Base-by-base conservation (phyloP, 2,329 filamentous ascomycete species). In the Aspergillus ochraceus region DNA sequence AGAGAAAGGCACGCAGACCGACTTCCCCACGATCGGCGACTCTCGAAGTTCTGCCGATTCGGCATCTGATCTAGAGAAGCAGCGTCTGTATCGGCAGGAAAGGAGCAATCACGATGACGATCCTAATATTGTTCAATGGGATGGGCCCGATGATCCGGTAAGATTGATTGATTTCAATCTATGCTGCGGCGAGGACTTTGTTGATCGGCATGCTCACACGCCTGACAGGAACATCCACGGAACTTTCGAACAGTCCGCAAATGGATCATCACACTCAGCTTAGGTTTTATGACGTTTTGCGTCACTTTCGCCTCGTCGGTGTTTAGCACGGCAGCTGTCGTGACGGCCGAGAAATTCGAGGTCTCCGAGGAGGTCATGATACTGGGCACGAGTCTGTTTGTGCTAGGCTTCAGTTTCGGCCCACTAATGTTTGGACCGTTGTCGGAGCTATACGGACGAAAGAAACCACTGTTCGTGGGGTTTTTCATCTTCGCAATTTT, bases 401-500 rank as follows among this genome's bases (percentile, higher is more conserved):
- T 86, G 11, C 67, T 83, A 52, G 77, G 76, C 4, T 79, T 77
- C 55, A 72, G 70, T 22, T 57, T 78, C 26, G 77, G 76, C 1
- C 76, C 36, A 5, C 10, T 36, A 2, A 36, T 36, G 10, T 42
- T 42, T n/a, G 36, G 36, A 76, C 79, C 78, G 0, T 64, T 76
- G 4, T 78, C 74, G 29, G 80, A 82, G 60, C 61, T 82, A 2
- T 83, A 79, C 61, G 83, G 84, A 0, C 78, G 83, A 12, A 77
- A 75, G 22, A 62, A 68, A 1, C 81, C 81, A 1, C 69, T 85
- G 0, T 78, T 83, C 66, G 61, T 77, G 10, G 81, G 81, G 0
- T 81, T 79, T 59, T 61, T 73, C 22, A 62, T 78, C 42, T 83
- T 84, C 60, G 76, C 77, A 2, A 77, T 85, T 46, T 84, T 84